Evolutionary conservation across 164 flowering plant species (phyloP).

Genomic region (Vitis vinifera): DNA sequence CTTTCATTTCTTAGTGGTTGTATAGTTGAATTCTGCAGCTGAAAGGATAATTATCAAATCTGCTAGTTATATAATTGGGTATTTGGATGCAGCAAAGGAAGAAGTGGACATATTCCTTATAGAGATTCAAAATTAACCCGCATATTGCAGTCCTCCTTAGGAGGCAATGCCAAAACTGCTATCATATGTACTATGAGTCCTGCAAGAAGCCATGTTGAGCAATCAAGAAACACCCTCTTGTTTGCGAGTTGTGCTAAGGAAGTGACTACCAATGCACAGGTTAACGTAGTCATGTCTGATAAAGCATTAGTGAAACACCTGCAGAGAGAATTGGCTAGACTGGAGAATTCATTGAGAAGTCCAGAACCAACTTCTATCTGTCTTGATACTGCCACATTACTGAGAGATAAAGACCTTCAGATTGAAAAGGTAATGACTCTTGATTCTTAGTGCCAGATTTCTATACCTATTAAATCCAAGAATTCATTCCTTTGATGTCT

Average conservation of each 20-base stretch:
- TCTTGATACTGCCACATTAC: slow-evolving; percentile 29
- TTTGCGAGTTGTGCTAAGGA: slow-evolving; percentile 74
- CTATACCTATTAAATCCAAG: background rate
- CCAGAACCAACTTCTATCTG: slow-evolving; percentile 15
- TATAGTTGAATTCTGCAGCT: background rate
- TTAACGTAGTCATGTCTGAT: slow-evolving; percentile 59
- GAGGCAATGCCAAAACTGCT: slow-evolving; percentile 61
- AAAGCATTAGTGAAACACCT: slow-evolving; percentile 62
- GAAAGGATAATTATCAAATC: background rate
- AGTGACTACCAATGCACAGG: slow-evolving; percentile 58
- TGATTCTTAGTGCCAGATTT: background rate
- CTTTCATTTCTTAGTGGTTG: background rate
- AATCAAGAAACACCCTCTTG: slow-evolving; percentile 61
- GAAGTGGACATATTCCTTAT: slow-evolving; percentile 53
- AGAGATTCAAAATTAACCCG: slow-evolving; percentile 72
- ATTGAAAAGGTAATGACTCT: slow-evolving; percentile 45
- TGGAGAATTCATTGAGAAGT: slow-evolving; percentile 46
- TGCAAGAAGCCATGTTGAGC: slow-evolving; percentile 59
- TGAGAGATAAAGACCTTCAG: slow-evolving; percentile 46
- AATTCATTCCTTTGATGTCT: background rate
- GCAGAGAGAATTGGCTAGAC: slow-evolving; percentile 54
- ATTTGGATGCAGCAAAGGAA: slow-evolving; percentile 51
- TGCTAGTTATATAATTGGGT: background rate
- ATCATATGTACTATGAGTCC: slow-evolving; percentile 73
- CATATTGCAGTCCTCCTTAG: slow-evolving; percentile 56